Base-by-base conservation (phyloP, 306 rosid species). In the Prinsepia uniflora region DNA sequence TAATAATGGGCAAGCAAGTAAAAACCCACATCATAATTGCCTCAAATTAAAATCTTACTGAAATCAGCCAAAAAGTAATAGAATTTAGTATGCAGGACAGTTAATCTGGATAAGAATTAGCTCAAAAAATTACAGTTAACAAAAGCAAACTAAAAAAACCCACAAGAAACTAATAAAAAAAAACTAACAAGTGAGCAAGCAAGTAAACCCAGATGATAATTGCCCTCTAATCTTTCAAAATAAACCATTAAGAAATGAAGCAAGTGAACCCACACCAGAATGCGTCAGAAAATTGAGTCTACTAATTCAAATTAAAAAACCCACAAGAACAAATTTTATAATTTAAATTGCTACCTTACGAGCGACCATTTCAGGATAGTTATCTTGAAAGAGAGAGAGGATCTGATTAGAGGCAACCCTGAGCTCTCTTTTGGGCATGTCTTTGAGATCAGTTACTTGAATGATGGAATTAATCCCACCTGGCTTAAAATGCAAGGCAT, bases 301-400 rank as follows among this genome's bases (percentile, higher is more conserved):
- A 24, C 48, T 45, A 68, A 76, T 17, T n/a, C 10, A 18, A 63
- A 5, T 10, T n/a, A 65, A 36, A 36, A 46, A 13, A 73, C 41
- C 12, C 36, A 68, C 7, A 8, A 3, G 11, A 56, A 56, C 10
- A 0, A 34, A 56, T 12, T 14, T 20, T 5, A 53, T 42, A 24
- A 56, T 13, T 5, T 42, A 1, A 24, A 52, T 52, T 12, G 36
- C 13, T 58, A 92, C 99, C 96, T 89, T 94, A 14, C 91, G 80
- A 70, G 99, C 99, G 22, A 94, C 99, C 92, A 91, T 78, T 87
- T 94, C 99, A 0, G 99, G 99, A 63, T 94, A 94, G 73, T 94
- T 94, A 9, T 94, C 99, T 82, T 94, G 99, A 67, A 94, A 94
- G 54, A 94, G 79, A 1, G 96, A 91, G 20, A 94, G 90, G 76